Evolutionary conservation across 2,329 filamentous ascomycete species (phyloP), one percentile per base, ranked within the genome.

Genomic region (Aspergillus alliaceus): DNA sequence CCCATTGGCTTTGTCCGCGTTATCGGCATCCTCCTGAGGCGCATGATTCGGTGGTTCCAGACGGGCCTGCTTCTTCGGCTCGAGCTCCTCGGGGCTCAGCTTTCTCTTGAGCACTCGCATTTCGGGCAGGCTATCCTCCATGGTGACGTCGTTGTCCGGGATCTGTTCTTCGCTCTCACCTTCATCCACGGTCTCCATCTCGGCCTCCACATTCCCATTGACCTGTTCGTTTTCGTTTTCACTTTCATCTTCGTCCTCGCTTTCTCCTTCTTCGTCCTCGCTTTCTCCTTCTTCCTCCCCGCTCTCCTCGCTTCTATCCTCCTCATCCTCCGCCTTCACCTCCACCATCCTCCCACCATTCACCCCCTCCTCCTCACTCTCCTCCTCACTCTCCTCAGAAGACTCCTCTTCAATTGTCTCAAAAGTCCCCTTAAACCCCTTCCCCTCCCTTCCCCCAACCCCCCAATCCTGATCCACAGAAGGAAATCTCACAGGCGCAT

Each of bases 381-480:
- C 53, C 12, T 52, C 44, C 9, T 56, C 51, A 27, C 20, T 40
- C 20, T 51, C 40, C 5, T 55, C 25, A 12, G 22, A 50, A 3
- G 53, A 14, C 27, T 63, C 65, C 46, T 67, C 66, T 3, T 46
- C 18, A 48, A 69, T 67, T 5, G 64, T 51, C 5, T 55, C 42
- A 27, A 69, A 58, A 27, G 59, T 60, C 14, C 24, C 24, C 6
- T 56, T 57, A 31, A 40, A 55, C 27, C 59, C 44, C 46, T 64
- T 60, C 37, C 60, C 64, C 14, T 40, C 50, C 53, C n/a, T n/a
- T n/a, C 64, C 12, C 34, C 57, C 66, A 14, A 64, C 65, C 9
- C 68, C 66, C 69, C 73, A 75, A 48, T 76, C 74, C 40, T 71
- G 71, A 2, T 64, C 59, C 5, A 75, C 72, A 2, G 75, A 76